phyloP scores from a whole-genome alignment of 2,329 filamentous ascomycete species.

The Claviceps sp. region DNA sequence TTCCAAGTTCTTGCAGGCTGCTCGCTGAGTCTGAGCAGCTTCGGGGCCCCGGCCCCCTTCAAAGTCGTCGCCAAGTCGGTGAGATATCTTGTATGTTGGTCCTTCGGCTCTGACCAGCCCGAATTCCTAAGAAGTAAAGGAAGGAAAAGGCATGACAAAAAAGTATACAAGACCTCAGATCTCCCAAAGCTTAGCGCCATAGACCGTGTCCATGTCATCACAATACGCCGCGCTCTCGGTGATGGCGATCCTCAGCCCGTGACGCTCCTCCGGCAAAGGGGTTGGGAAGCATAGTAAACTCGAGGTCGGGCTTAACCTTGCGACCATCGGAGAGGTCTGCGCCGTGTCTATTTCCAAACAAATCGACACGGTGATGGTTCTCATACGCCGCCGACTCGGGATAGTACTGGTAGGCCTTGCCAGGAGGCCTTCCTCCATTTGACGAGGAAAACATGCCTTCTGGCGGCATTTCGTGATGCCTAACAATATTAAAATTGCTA shows the following conservation, averaged over 20 bases:
- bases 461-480: conserved; percentile 35
- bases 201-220: conserved; percentile 21
- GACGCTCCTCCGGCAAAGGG: conserved; percentile 20
- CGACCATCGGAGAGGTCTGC: conserved; percentile 15
- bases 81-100: neutral
- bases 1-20: too few relatives aligned
- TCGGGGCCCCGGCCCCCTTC: neutral
- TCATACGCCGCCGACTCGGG: conserved; percentile 38
- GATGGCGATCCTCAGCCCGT: conserved; percentile 23
- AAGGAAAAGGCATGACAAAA: neutral
- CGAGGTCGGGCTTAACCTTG: conserved; percentile 39
- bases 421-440: conserved; percentile 35
- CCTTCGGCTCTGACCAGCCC: neutral
- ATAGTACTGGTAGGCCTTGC: conserved; percentile 43
- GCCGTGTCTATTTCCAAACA: conserved; percentile 30
- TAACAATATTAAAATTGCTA: conserved; percentile 27
- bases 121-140: too few relatives aligned
- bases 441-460: conserved; percentile 35
- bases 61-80: neutral
- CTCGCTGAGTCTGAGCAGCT: too few relatives aligned
- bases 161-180: neutral
- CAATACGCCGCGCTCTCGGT: conserved; percentile 25
- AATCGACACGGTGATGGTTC: conserved; percentile 33
- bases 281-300: conserved; percentile 30
- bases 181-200: neutral